Percentiles rank a stretch among this genome's conserved stretches.
phyloP scores from a whole-genome alignment of 2,329 filamentous ascomycete species.

The Orbilia ellipsospora region DNA sequence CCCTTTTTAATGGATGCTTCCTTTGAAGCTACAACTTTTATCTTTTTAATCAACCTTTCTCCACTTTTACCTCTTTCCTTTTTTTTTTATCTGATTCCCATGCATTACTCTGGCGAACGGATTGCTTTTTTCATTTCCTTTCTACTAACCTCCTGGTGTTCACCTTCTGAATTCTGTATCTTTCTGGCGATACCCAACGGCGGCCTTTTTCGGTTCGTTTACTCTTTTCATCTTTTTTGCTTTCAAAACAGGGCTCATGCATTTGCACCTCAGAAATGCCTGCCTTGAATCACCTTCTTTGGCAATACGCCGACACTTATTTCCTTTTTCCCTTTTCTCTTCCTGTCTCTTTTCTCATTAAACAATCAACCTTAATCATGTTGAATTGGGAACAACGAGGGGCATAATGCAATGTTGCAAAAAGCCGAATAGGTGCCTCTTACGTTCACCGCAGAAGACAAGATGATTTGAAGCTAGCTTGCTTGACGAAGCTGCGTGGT shows the following conservation, averaged over 20 bases:
- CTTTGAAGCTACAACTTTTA: constrained; percentile 7
- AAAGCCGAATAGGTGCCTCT: constrained; percentile 50
- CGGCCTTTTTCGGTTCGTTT: constrained; percentile 31
- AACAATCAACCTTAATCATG: background rate
- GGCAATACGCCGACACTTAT: constrained; percentile 34
- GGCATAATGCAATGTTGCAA: background rate
- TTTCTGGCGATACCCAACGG: constrained; percentile 36
- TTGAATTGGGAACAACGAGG: constrained; percentile 48
- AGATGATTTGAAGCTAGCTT: background rate
- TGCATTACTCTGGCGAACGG: constrained; percentile 31
- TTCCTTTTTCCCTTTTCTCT: constrained; percentile 15
- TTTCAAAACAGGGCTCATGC: constrained; percentile 3
- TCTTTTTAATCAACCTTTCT: constrained; percentile 4
- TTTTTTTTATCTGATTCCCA: constrained; percentile 7
- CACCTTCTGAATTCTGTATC: background rate
- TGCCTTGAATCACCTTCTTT: background rate
- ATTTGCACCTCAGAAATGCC: background rate
- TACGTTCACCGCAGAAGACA: constrained; percentile 40
- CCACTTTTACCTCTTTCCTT: constrained; percentile 8
- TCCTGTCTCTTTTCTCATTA: background rate
- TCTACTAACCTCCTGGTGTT: background rate
- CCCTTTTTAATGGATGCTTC: constrained; percentile 17
- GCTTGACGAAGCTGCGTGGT: constrained; percentile 2
- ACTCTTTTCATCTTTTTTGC: constrained; percentile 2
- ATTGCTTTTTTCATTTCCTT: constrained; percentile 15